Evolutionary conservation across 495 filamentous ascomycete genomes (phyloP).

Genomic region (Aspergillus indologenus): DNA sequence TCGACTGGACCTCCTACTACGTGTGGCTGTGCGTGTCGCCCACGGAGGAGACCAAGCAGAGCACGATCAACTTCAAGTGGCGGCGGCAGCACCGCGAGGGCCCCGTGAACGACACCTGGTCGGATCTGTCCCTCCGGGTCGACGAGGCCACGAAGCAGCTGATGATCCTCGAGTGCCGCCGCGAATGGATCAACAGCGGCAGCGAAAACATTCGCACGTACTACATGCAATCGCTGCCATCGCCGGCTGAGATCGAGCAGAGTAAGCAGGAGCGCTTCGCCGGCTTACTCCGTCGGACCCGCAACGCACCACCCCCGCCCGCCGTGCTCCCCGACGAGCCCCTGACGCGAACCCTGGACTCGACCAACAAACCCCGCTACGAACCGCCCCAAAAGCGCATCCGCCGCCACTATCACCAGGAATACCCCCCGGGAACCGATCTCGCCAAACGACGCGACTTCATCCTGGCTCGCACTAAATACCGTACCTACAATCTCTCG

Average conservation of each 20-base stretch:
- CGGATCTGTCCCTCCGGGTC: constrained; percentile 58
- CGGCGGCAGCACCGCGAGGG: constrained; percentile 68
- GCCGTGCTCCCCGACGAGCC: constrained; percentile 28
- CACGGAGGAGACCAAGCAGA: constrained; percentile 20
- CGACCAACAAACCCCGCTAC: constrained; percentile 37
- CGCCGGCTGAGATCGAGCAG: constrained; percentile 33
- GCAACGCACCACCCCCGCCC: constrained; percentile 5
- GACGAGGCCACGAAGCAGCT: constrained; percentile 61
- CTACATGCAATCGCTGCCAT: constrained; percentile 59
- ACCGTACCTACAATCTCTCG: constrained; percentile 57
- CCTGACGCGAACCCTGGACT: constrained; percentile 28
- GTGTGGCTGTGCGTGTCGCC: constrained; percentile 61
- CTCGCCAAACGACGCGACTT: constrained; percentile 42
- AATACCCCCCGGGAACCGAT: constrained; percentile 46
- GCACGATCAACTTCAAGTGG: constrained; percentile 51
- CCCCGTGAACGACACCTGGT: constrained; percentile 76
- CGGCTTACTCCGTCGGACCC: background rate
- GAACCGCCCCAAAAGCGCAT: constrained; percentile 39
- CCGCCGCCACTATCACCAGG: constrained; percentile 39
- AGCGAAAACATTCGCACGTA: constrained; percentile 65
- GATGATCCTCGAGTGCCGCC: constrained; percentile 65
- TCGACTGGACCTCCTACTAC: constrained; percentile 70
- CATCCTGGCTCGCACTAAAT: constrained; percentile 55
- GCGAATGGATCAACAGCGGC: constrained; percentile 62
- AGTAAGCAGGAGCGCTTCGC: constrained; percentile 9